phyloP scores from a whole-genome alignment of 129 eudicot species.

The Oenanthe sinensis region DNA sequence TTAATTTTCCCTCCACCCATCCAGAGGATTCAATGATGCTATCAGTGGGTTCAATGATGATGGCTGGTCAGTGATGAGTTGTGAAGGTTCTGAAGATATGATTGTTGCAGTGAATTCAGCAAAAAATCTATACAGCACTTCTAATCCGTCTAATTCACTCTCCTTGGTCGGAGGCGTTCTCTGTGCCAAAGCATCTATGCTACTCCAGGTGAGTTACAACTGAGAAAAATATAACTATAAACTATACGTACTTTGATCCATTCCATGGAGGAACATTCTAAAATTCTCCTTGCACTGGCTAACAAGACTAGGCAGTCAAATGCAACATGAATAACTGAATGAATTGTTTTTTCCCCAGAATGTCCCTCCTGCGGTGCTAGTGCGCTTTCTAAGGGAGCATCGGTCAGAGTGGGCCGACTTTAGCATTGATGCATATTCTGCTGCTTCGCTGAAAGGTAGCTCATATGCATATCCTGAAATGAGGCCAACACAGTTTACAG shows the following conservation, averaged over 20 bases:
- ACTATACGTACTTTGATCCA: background rate
- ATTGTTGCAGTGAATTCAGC: slow-evolving; percentile 55
- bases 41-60: slow-evolving; percentile 86
- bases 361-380: slow-evolving; percentile 80
- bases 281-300: background rate
- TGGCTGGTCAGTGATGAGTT: slow-evolving; percentile 85
- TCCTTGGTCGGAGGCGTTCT: slow-evolving; percentile 72
- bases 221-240: background rate
- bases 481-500: slow-evolving; percentile 74
- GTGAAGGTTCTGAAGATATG: slow-evolving; percentile 85
- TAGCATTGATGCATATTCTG: slow-evolving; percentile 78
- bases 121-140: slow-evolving; percentile 33
- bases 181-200: slow-evolving; percentile 98
- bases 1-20: background rate
- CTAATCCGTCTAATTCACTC: slow-evolving; percentile 26
- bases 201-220: slow-evolving; percentile 60
- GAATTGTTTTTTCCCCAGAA: slow-evolving; percentile 34
- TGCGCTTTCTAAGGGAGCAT: slow-evolving; percentile 85
- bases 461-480: slow-evolving; percentile 55
- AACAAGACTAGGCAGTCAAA: background rate
- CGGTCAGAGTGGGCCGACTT: slow-evolving; percentile 98
- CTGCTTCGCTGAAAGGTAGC: slow-evolving; percentile 62
- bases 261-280: background rate
- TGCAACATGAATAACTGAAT: background rate
- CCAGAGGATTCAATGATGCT: slow-evolving; percentile 95